These are phyloP conservation scores for Aspergillus sp. DNA, from an alignment of 2,329 filamentous ascomycete genomes.

Conservation along the genomic window DNA sequence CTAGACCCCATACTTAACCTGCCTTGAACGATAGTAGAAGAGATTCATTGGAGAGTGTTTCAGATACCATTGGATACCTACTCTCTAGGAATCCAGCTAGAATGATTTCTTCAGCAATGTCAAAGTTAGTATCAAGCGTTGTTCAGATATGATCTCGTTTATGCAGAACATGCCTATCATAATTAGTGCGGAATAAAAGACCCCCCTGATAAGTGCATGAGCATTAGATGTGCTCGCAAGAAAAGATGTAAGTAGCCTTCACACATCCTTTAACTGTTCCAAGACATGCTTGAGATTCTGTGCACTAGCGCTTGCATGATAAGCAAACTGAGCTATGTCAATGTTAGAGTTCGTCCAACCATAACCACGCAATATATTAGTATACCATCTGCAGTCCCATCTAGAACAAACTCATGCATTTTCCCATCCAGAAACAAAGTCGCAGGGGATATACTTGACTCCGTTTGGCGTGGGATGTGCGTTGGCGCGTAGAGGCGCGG, in stretches of 20 bases:
- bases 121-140: no score
- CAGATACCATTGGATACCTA: rapidly evolving
- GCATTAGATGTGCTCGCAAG: no score
- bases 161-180: no score
- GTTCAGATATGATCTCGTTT: no score
- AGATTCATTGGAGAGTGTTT: no score
- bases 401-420: constrained; percentile 29
- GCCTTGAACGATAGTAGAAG: no score
- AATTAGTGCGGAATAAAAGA: no score
- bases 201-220: no score
- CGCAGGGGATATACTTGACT: constrained; percentile 26
- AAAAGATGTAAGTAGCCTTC: background rate
- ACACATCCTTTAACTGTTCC: constrained; percentile 25
- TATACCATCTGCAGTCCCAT: constrained; percentile 28
- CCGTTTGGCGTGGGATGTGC: constrained; percentile 23
- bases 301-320: constrained; percentile 21
- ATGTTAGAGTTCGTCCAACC: background rate
- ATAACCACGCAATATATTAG: background rate
- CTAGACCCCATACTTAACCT: no score
- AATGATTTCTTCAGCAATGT: no score
- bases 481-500: constrained; percentile 26
- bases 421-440: constrained; percentile 26
- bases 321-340: constrained; percentile 26
- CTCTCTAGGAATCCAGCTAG: no score
- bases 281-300: constrained; percentile 17